Evolutionary conservation across 306 rosid species (phyloP).

Genomic region (Dalbergia cultrata): DNA sequence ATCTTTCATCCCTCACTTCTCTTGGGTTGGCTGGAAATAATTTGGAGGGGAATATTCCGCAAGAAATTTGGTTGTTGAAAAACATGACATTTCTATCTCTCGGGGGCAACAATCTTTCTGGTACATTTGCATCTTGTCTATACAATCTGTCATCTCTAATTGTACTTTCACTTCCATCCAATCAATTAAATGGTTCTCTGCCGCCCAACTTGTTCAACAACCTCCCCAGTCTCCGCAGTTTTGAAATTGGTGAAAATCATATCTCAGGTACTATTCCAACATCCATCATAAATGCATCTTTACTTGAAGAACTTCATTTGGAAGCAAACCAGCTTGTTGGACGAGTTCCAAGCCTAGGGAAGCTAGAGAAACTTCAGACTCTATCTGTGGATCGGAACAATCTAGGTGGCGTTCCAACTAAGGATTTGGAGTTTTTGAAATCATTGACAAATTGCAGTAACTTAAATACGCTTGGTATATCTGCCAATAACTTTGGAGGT

Average conservation of each 20-base stretch:
- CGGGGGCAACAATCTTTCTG: slow-evolving; percentile 7
- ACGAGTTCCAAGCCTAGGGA: slow-evolving; percentile 44
- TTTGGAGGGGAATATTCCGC: slow-evolving; percentile 49
- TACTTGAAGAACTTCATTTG: neutral
- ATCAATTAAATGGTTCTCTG: slow-evolving; percentile 48
- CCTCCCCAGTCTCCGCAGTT: slow-evolving; percentile 34
- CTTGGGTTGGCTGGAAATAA: neutral
- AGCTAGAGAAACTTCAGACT: neutral
- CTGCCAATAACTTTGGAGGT: slow-evolving; percentile 51
- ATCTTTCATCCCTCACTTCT: slow-evolving; percentile 32
- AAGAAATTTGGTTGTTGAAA: slow-evolving; percentile 32
- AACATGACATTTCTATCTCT: neutral
- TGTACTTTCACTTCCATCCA: fast-evolving
- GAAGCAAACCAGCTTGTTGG: slow-evolving; percentile 2
- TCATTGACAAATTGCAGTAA: slow-evolving; percentile 47
- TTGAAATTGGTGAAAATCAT: slow-evolving; percentile 23
- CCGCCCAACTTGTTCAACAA: slow-evolving; percentile 49
- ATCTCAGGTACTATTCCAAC: slow-evolving; percentile 52
- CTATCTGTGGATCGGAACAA: neutral
- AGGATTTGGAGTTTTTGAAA: slow-evolving; percentile 48
- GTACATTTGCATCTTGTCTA: slow-evolving; percentile 48
- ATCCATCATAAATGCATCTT: slow-evolving; percentile 52
- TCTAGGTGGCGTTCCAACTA: slow-evolving; percentile 46
- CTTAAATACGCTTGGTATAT: neutral
- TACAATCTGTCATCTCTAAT: slow-evolving; percentile 54